Evolutionary conservation across 768 basidiomycete species (phyloP).

Genomic region (Pleurotus tuoliensis): DNA sequence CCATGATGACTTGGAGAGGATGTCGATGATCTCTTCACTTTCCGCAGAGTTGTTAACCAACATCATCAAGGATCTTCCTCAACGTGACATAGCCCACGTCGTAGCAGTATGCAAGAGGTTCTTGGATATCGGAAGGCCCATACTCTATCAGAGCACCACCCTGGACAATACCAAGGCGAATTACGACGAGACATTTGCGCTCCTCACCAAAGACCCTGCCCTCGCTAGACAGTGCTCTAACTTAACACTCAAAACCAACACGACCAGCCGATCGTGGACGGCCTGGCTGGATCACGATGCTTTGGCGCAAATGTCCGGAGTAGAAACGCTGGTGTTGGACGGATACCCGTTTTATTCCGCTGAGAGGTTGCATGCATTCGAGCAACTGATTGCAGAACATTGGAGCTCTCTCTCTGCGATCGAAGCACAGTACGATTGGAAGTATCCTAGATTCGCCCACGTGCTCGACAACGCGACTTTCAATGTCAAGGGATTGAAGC

Average conservation of each 20-base stretch:
- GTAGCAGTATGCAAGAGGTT: neutral
- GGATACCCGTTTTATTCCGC: neutral
- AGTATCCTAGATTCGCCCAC: neutral
- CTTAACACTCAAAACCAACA: neutral
- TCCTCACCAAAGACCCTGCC: neutral
- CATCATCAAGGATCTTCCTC: neutral
- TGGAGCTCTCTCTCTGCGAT: neutral
- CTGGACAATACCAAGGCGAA: neutral
- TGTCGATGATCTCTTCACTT: neutral
- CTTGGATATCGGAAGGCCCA: neutral
- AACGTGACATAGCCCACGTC: neutral
- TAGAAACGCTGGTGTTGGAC: neutral
- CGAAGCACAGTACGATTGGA: neutral
- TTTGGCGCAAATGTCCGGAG: neutral
- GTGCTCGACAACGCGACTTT: neutral
- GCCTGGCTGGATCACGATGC: neutral
- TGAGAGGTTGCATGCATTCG: neutral
- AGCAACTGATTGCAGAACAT: neutral
- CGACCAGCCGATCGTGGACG: no score
- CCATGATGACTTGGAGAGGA: neutral
- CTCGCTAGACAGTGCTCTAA: neutral
- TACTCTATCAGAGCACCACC: neutral
- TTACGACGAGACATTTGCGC: neutral
- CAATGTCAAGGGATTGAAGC: neutral
- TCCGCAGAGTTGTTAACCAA: neutral